Evolutionary conservation across 129 eudicot species (phyloP), one percentile per base, ranked within the genome.

Genomic region (Tagetes erecta): DNA sequence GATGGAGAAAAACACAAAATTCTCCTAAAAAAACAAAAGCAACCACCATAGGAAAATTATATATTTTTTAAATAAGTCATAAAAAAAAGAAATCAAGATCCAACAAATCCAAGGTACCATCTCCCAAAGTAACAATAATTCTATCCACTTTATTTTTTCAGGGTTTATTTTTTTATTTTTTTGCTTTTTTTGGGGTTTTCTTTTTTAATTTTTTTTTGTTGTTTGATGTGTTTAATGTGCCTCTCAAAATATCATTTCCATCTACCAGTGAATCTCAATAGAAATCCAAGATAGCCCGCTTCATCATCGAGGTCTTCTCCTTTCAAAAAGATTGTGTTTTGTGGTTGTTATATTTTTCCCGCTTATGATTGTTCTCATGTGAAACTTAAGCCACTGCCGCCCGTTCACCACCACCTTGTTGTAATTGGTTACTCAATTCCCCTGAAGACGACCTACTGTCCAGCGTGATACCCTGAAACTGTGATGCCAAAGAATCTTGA

Each of bases 401-500:
- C 0, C 57, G 49, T 33, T 78, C 86, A 39, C 65, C 66, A 13
- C 74, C 77, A 64, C 51, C 75, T 66, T 75, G 78, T 40, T 60
- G 76, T 14, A 57, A 55, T 33, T 63, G 82, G 72, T 64, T 57
- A 80, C 67, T 74, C 40, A 75, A 76, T 10, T 86, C 80, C 30
- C 83, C 80, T 8, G 83, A 78, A 66, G 83, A 80, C 38, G 85
- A 74, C 78, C 82, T 71, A 64, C 84, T 74, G 12, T 83, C 84
- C 73, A 86, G 46, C 10, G 72, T 14, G 31, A 84, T 64, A 55
- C 64, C 70, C 36, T 81, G 82, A 42, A 83, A 55, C 68, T 69
- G 76, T 13, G 77, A 78, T 11, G 80, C 70, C 75, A 84, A 55
- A 36, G 56, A 52, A 71, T 77, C 89, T 70, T 73, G 84, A 36